A percentile compares a stretch with the other conserved stretches of the same genome.
phyloP scores from a whole-genome alignment of 768 basidiomycete species.

The Tricholoma saponaceum region DNA sequence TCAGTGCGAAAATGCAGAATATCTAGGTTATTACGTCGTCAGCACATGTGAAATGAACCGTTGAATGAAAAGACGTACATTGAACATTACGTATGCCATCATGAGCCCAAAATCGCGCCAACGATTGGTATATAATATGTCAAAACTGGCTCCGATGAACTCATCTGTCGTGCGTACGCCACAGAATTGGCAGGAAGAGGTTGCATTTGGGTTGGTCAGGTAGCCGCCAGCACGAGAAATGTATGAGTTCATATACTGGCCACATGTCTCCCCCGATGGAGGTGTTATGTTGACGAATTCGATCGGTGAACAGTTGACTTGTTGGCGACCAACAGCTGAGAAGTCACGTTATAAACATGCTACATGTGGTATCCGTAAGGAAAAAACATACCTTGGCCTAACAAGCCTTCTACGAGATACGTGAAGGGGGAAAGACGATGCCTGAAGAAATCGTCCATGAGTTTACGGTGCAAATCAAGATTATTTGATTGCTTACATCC shows the following conservation, averaged over 20 bases:
- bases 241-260: constrained; percentile 45
- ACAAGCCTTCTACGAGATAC: constrained; percentile 49
- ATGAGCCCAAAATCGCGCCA: constrained; percentile 54
- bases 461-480: background rate
- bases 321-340: constrained; percentile 45
- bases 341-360: constrained; percentile 24
- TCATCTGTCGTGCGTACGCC: constrained; percentile 47
- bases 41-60: background rate
- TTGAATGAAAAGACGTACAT: constrained; percentile 27
- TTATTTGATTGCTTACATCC: constrained; percentile 48
- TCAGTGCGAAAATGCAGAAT: constrained; percentile 42
- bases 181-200: constrained; percentile 54
- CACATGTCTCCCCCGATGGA: constrained; percentile 56
- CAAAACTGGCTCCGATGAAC: constrained; percentile 52
- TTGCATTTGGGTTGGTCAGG: constrained; percentile 49
- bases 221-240: constrained; percentile 54
- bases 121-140: constrained; percentile 50
- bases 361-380: constrained; percentile 17
- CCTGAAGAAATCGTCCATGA: constrained; percentile 4
- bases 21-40: constrained; percentile 27
- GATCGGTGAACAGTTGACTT: constrained; percentile 49
- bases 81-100: constrained; percentile 42
- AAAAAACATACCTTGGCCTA: constrained; percentile 38
- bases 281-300: constrained; percentile 64
- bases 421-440: constrained; percentile 42